Percentiles rank a stretch among this genome's conserved stretches.
These are phyloP conservation scores for Populus hybrid DNA, from an alignment of 441 rosid genomes.

Conservation along the genomic window DNA sequence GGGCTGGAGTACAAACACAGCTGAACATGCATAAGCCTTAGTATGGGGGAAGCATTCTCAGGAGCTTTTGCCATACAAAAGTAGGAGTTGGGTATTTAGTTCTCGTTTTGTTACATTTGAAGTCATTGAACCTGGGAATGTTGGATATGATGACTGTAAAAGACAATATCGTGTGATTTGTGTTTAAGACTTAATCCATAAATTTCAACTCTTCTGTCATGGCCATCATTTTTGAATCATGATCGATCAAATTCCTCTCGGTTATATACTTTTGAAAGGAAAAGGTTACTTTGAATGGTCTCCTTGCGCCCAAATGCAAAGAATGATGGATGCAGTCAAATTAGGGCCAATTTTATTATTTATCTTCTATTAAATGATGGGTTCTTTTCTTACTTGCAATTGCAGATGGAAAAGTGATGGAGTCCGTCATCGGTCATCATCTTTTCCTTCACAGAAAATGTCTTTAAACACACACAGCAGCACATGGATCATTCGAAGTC, in stretches of 20 bases:
- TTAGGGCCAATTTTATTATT: background rate
- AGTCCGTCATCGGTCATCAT: background rate
- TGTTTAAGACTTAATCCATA: slow-evolving; percentile 20
- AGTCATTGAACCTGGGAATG: slow-evolving; percentile 20
- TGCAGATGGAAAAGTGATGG: background rate
- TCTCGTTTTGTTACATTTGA: slow-evolving; percentile 3
- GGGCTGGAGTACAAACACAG: slow-evolving; percentile 30
- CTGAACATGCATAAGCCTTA: slow-evolving; percentile 30
- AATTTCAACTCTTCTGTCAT: background rate
- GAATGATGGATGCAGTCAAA: background rate
- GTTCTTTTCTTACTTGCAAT: background rate
- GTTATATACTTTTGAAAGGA: background rate
- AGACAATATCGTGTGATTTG: slow-evolving; percentile 27
- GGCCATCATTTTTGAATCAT: slow-evolving; percentile 12
- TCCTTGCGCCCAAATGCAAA: background rate
- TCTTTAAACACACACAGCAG: background rate
- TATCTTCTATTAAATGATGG: background rate
- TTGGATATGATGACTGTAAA: slow-evolving; percentile 28
- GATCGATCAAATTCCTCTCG: background rate
- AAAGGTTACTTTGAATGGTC: background rate
- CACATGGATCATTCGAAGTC: background rate
- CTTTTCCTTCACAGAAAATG: background rate
- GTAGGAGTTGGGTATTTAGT: slow-evolving; percentile 32
- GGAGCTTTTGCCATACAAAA: slow-evolving; percentile 22
- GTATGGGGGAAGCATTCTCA: slow-evolving; percentile 23